phyloP scores from a whole-genome alignment of 768 basidiomycete genomes.

The Suillus subaureus region DNA sequence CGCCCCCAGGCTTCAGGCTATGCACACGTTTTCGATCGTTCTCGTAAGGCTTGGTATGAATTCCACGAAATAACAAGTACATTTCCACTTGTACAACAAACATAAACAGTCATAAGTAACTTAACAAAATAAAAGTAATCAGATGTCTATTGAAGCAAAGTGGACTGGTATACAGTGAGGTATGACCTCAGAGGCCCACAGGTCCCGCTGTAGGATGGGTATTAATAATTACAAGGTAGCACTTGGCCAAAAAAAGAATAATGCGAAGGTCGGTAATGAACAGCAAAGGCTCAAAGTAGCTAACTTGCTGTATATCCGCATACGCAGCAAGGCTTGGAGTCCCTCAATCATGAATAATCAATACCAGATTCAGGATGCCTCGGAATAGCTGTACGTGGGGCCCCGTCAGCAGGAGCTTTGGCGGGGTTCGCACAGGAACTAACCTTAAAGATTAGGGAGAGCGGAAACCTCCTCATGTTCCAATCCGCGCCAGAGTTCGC shows the following conservation, averaged over 20 bases:
- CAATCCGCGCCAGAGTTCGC: slow-evolving; percentile 1
- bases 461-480: neutral
- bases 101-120: neutral
- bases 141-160: neutral
- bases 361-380: neutral
- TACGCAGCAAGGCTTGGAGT: neutral
- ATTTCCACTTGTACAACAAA: neutral
- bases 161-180: neutral
- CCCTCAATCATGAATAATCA: no score
- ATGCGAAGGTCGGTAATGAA: neutral
- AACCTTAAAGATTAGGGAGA: neutral
- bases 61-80: neutral
- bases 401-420: neutral
- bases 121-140: neutral
- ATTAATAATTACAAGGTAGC: neutral
- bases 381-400: neutral
- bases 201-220: neutral
- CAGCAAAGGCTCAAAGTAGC: neutral
- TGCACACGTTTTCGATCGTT: neutral
- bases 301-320: neutral
- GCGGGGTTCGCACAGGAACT: neutral
- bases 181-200: no score
- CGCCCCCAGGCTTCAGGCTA: neutral
- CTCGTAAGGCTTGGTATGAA: neutral
- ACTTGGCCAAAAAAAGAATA: neutral